A percentile compares a stretch with the other conserved stretches of the same genome.
Conservation (phyloP, 129 eudicot genomes). For the Pulicaria dysenterica region DNA sequence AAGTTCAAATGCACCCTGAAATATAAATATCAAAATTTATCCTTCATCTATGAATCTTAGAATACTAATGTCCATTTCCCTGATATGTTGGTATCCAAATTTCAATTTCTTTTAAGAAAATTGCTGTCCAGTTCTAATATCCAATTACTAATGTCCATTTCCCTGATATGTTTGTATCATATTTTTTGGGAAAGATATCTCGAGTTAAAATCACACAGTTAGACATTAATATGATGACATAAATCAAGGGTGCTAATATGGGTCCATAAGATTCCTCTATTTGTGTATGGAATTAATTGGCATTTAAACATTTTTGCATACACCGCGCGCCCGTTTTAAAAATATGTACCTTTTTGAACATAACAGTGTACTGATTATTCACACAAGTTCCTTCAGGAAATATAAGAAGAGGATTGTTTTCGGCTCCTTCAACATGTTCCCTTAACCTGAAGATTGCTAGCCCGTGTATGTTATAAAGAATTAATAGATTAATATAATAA, state of each 20-base stretch:
- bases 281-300: constrained; percentile 15
- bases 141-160: background rate
- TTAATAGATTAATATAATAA: background rate
- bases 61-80: constrained; percentile 1
- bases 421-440: constrained; percentile 92
- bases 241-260: background rate
- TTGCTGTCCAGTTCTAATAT: background rate
- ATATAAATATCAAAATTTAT: background rate
- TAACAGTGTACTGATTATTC: constrained; percentile 91
- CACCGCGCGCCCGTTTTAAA: background rate
- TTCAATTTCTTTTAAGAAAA: background rate
- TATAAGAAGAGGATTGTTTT: constrained; percentile 94
- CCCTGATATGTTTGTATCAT: background rate
- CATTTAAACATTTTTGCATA: background rate
- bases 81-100: background rate
- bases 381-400: constrained; percentile 99
- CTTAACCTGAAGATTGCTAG: constrained; percentile 65
- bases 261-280: background rate
- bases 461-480: background rate
- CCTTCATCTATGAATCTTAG: background rate
- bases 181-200: background rate
- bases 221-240: background rate
- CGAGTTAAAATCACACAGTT: background rate
- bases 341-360: constrained; percentile 70
- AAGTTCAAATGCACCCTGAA: constrained; percentile 96